Conservation (phyloP, 306 rosid genomes). For the Herpetospermum pedunculosum region DNA sequence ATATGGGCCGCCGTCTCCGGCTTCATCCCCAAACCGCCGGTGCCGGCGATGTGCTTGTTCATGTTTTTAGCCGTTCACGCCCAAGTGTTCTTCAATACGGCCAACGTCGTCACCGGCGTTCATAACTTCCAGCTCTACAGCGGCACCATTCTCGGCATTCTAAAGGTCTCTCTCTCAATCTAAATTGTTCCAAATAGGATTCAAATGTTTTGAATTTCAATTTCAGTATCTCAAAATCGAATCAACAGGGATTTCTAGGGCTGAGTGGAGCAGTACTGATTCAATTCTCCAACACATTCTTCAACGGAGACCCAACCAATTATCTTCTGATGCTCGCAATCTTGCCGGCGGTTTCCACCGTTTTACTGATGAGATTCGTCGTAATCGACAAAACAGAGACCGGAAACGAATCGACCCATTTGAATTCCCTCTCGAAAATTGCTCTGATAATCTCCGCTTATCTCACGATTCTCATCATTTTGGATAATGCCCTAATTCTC, state of each 20-base stretch:
- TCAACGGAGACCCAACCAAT: conserved; percentile 40
- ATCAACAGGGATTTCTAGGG: conserved; percentile 66
- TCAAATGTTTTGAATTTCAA: too few relatives aligned
- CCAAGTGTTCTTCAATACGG: conserved; percentile 64
- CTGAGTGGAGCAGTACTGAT: conserved; percentile 80
- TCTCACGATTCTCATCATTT: conserved; percentile 45
- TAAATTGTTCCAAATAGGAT: too few relatives aligned
- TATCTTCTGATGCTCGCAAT: conserved; percentile 59
- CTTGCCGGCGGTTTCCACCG: conserved; percentile 39
- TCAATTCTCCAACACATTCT: conserved; percentile 42
- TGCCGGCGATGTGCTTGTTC: conserved; percentile 46
- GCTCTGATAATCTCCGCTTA: conserved; percentile 44
- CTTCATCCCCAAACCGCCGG: conserved; percentile 41
- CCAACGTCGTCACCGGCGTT: conserved; percentile 54
- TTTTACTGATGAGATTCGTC: conserved; percentile 44
- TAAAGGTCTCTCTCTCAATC: conserved; percentile 72
- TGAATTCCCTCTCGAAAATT: conserved; percentile 42
- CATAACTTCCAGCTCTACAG: conserved; percentile 50
- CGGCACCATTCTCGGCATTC: conserved; percentile 75
- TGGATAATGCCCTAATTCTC: conserved; percentile 30
- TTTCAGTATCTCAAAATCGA: neutral
- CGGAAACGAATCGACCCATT: conserved; percentile 38
- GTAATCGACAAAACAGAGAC: conserved; percentile 37
- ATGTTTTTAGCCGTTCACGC: conserved; percentile 54
- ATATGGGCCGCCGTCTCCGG: conserved; percentile 71